Evolutionary conservation across 345 rosid genomes (phyloP), one percentile per base, ranked within the genome.

Genomic region (Euclidium syriacum): DNA sequence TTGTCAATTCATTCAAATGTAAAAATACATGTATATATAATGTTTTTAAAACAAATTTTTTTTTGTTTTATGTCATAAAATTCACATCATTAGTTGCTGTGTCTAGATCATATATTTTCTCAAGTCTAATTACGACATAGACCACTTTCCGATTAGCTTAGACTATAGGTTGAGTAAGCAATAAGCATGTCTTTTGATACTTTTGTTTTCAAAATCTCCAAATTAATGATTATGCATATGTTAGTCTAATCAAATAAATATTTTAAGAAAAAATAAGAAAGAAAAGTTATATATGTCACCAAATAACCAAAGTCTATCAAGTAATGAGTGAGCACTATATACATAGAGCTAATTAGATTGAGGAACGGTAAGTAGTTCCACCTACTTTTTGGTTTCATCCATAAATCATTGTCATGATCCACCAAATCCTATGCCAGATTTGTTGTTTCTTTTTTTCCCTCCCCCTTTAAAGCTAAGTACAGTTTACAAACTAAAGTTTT

Each of bases 81-180:
- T n/a, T n/a, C n/a, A 56, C 49, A 66, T 68, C 61, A 59, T 42
- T 24, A 32, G 67, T 32, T 68, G 25, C 5, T 9, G 26, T 51
- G 73, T 68, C 53, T 59, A 29, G 44, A 3, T 57, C 64, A 14
- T 55, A 30, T 51, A 27, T 48, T 9, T 50, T 42, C 6, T 12
- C 52, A 50, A 58, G 39, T 50, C 9, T 42, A 51, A 18, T 32
- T 32, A 59, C 52, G 42, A 57, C 32, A 36, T 10, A 22, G 2
- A 32, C 15, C 27, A 51, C 60, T 10, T 59, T 59, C 51, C 18
- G 14, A 33, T 60, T 68, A 68, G 49, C 73, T 53, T 68, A 52
- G 48, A 19, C 36, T 68, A 48, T 52, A 43, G 62, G 46, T 44
- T 60, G 73, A 52, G 73, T 68, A 43, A 60, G 33, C 7, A 38